These are phyloP conservation scores for cucumber (Cucumis sativus) DNA, from an alignment of 306 rosid genomes.

Conservation along the genomic window DNA sequence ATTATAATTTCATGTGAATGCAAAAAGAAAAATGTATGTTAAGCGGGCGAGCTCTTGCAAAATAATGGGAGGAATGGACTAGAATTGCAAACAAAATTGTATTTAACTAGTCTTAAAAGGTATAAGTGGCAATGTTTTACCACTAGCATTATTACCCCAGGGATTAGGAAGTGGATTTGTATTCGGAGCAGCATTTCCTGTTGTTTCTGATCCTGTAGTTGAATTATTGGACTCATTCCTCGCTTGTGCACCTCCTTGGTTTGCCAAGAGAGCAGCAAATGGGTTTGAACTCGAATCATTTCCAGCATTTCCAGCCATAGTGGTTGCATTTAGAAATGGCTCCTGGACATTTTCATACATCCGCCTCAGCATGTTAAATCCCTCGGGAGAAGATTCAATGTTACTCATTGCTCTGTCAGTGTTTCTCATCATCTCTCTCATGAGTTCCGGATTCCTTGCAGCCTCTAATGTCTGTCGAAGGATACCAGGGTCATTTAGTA, in stretches of 20 bases:
- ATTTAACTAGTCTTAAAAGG: background rate
- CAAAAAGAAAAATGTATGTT: background rate
- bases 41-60: background rate
- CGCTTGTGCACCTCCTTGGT: conserved; percentile 34
- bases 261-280: conserved; percentile 49
- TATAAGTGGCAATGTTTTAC: conserved; percentile 1
- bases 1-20: background rate
- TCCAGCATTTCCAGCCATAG: conserved; percentile 38
- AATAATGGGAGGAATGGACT: background rate
- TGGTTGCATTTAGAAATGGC: conserved; percentile 53
- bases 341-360: conserved; percentile 68
- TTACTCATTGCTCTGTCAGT: conserved; percentile 65
- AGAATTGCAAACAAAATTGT: background rate
- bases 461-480: conserved; percentile 57
- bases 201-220: conserved; percentile 32
- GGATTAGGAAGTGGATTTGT: conserved; percentile 66
- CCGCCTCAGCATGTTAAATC: conserved; percentile 59
- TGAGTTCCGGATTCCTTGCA: conserved; percentile 58
- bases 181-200: conserved; percentile 37
- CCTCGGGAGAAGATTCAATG: conserved; percentile 60
- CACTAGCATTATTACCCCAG: conserved; percentile 25
- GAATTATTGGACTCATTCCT: conserved; percentile 33
- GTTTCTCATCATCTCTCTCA: conserved; percentile 70
- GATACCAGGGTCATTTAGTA: conserved; percentile 49
- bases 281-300: conserved; percentile 38